Evolutionary conservation across 1,139 yeast genomes (phyloP).

Genomic region (Hemisphaericaspora xylanilytica): DNA sequence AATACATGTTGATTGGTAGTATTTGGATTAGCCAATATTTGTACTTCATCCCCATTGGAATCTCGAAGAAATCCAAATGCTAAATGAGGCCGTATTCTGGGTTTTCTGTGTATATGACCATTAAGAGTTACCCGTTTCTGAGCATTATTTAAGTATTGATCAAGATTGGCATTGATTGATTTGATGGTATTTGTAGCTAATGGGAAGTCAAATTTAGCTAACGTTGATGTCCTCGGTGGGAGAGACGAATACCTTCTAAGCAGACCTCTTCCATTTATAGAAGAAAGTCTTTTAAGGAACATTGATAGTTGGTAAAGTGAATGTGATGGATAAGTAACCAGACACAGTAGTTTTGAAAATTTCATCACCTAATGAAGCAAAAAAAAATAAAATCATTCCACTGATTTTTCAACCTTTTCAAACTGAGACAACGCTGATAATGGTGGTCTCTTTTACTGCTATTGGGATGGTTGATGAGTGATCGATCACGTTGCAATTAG

Average conservation of each 20-base stretch:
- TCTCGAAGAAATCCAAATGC: constrained; percentile 78
- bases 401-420: no score
- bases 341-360: background rate
- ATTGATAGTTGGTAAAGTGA: background rate
- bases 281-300: background rate
- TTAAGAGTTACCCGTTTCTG: constrained; percentile 41
- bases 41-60: constrained; percentile 61
- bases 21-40: constrained; percentile 53
- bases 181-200: constrained; percentile 32
- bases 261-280: constrained; percentile 1
- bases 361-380: no score
- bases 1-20: constrained; percentile 36
- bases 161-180: constrained; percentile 10
- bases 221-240: constrained; percentile 24
- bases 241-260: constrained; percentile 14
- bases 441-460: no score
- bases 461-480: no score
- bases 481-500: no score
- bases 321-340: no score
- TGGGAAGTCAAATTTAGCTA: constrained; percentile 40
- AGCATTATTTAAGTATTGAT: constrained; percentile 15
- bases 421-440: no score
- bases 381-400: no score
- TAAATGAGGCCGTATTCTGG: constrained; percentile 47
- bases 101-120: constrained; percentile 82